Percentiles rank a stretch among this genome's conserved stretches.
phyloP scores from a whole-genome alignment of 2,329 filamentous ascomycete genomes.

The Curvularia eragrostidis region DNA sequence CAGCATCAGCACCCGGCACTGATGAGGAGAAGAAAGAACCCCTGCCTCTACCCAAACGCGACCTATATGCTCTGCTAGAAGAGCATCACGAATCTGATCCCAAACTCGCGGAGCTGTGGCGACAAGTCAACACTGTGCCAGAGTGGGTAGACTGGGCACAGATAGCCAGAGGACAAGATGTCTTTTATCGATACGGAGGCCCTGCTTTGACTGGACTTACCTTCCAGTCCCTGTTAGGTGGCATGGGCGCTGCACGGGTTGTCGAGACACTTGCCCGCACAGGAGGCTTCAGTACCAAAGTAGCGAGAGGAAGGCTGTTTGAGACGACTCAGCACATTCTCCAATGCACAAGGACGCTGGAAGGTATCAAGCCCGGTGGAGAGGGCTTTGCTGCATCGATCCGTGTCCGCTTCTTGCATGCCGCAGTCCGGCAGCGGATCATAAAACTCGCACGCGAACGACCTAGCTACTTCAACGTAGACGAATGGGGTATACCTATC shows the following conservation, averaged over 20 bases:
- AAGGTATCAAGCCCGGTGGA: conserved; percentile 71
- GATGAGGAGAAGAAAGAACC: conserved; percentile 44
- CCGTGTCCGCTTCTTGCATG: conserved; percentile 72
- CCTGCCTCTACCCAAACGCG: conserved; percentile 54
- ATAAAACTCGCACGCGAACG: conserved; percentile 62
- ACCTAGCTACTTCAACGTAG: conserved; percentile 68
- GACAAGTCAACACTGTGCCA: conserved; percentile 69
- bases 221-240: conserved; percentile 71
- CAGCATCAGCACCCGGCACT: conserved; percentile 36
- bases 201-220: conserved; percentile 69
- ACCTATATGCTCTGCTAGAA: conserved; percentile 68
- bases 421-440: conserved; percentile 70
- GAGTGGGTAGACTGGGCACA: conserved; percentile 81
- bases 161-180: conserved; percentile 74
- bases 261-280: conserved; percentile 77
- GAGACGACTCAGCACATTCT: conserved; percentile 80
- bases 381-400: conserved; percentile 69
- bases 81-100: conserved; percentile 65
- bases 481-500: conserved; percentile 69
- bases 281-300: conserved; percentile 73
- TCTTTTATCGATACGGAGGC: conserved; percentile 78
- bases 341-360: conserved; percentile 70
- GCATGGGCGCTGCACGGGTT: conserved; percentile 74
- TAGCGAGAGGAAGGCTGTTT: conserved; percentile 69
- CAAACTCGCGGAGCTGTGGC: conserved; percentile 67